A percentile compares a stretch with the other conserved stretches of the same genome.
Conservation (phyloP, 139 green algal genomes). For the Chlorella sp. region DNA sequence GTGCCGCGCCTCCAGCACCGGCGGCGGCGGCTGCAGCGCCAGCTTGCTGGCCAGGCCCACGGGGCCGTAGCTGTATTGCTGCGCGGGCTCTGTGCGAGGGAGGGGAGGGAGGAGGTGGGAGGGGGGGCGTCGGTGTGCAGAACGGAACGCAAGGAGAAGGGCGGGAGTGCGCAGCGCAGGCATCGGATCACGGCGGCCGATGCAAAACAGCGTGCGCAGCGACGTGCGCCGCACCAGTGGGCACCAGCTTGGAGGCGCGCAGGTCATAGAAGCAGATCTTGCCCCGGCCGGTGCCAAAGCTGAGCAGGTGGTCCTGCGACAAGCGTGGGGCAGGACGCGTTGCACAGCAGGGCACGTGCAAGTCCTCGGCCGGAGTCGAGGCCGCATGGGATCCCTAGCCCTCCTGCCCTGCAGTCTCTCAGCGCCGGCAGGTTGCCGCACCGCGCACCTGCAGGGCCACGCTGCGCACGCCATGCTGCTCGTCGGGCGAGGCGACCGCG, state of each 20-base stretch:
- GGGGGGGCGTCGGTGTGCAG: too few species aligned
- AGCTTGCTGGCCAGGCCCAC: neutral
- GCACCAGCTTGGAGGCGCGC: slow-evolving; percentile 28
- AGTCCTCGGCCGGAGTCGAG: too few species aligned
- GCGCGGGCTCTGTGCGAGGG: neutral
- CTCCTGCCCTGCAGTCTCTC: too few species aligned
- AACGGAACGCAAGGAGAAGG: too few species aligned
- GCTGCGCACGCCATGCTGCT: slow-evolving; percentile 55
- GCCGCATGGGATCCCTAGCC: too few species aligned
- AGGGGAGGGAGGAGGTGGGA: neutral
- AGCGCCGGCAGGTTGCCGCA: too few species aligned
- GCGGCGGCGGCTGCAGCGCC: neutral
- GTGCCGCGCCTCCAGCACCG: neutral
- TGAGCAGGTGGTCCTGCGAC: slow-evolving; percentile 60
- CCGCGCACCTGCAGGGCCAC: slow-evolving; percentile 53
- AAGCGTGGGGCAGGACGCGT: too few species aligned
- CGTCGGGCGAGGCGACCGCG: slow-evolving; percentile 19
- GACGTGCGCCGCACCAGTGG: slow-evolving; percentile 9
- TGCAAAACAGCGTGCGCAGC: too few species aligned
- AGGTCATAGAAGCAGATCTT: slow-evolving; percentile 64
- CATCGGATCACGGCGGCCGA: too few species aligned
- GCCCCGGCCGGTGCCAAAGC: slow-evolving; percentile 54
- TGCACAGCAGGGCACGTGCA: too few species aligned
- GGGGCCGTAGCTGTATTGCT: neutral
- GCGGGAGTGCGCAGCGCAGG: neutral